Conservation (phyloP, 2,329 filamentous ascomycete genomes). For the Cladosporium sp. region DNA sequence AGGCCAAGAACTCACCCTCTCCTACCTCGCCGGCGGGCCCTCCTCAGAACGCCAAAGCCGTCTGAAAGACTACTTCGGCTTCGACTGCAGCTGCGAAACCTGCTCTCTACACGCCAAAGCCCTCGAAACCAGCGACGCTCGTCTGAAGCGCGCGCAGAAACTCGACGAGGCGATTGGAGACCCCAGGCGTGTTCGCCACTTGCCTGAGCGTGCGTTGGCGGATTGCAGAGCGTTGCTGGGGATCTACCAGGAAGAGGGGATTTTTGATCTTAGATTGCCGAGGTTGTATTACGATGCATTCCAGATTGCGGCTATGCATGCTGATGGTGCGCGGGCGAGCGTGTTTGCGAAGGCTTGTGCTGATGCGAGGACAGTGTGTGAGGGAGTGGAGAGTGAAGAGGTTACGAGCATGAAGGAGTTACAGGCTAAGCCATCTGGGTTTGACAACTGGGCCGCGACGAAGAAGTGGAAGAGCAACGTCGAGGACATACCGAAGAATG, state of each 20-base stretch:
- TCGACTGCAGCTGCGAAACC: constrained; percentile 39
- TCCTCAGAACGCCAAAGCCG: constrained; percentile 22
- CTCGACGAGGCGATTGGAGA: constrained; percentile 28
- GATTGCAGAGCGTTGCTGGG: constrained; percentile 23
- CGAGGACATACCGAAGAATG: constrained; percentile 18
- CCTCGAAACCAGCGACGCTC: constrained; percentile 35
- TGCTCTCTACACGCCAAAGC: constrained; percentile 39
- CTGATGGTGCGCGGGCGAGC: constrained; percentile 23
- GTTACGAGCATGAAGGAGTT: constrained; percentile 22
- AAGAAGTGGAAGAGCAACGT: constrained; percentile 27
- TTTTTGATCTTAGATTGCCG: constrained; percentile 26
- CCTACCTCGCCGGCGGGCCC: constrained; percentile 33
- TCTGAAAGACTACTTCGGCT: constrained; percentile 34
- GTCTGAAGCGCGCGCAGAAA: constrained; percentile 23
- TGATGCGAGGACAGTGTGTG: constrained; percentile 25
- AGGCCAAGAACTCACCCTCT: constrained; percentile 41
- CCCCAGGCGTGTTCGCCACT: constrained; percentile 24
- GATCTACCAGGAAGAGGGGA: constrained; percentile 24
- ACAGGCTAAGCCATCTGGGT: constrained; percentile 22
- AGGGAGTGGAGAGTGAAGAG: constrained; percentile 26
- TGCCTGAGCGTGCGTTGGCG: constrained; percentile 23
- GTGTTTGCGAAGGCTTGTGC: constrained; percentile 24
- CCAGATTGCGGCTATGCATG: constrained; percentile 30
- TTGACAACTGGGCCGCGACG: constrained; percentile 26
- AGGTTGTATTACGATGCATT: constrained; percentile 31